A percentile compares a stretch with the other conserved stretches of the same genome.
These are phyloP conservation scores for Knufia petricola DNA, from an alignment of 2,329 filamentous ascomycete species.

Conservation along the genomic window DNA sequence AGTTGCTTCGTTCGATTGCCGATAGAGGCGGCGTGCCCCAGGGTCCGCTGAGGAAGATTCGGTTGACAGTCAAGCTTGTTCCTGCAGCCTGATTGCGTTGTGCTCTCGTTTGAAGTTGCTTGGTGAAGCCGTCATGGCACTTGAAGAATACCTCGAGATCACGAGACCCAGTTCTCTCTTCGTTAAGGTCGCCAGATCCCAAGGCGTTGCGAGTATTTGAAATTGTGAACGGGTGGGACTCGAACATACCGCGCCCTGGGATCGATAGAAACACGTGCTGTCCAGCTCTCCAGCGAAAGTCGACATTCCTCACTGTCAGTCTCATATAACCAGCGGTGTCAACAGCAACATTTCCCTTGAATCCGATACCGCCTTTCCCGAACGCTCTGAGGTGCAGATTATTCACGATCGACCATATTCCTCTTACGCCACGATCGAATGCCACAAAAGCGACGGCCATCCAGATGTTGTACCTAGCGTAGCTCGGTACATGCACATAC, in stretches of 20 bases:
- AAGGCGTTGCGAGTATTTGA: slow-evolving; percentile 48
- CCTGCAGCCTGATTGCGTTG: not conserved
- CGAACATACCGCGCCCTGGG: slow-evolving; percentile 48
- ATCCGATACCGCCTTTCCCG: slow-evolving; percentile 21
- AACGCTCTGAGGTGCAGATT: slow-evolving; percentile 13
- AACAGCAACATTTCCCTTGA: slow-evolving; percentile 3
- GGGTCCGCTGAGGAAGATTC: slow-evolving; percentile 16
- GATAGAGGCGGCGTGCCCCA: slow-evolving; percentile 29
- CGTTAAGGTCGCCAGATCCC: slow-evolving; percentile 45
- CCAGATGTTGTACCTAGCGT: slow-evolving; percentile 20
- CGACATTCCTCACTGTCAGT: slow-evolving; percentile 46
- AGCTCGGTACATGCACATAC: slow-evolving; percentile 16
- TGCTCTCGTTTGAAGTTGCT: slow-evolving; percentile 13
- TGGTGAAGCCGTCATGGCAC: slow-evolving; percentile 18
- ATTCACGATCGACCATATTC: slow-evolving; percentile 11
- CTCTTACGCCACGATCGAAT: slow-evolving; percentile 15
- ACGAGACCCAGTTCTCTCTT: slow-evolving; percentile 15
- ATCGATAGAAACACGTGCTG: slow-evolving; percentile 54
- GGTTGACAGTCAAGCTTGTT: slow-evolving; percentile 3
- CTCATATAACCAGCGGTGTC: slow-evolving; percentile 32
- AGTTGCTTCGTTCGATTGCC: slow-evolving; percentile 16
- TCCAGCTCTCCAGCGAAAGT: slow-evolving; percentile 50
- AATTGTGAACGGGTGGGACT: slow-evolving; percentile 58
- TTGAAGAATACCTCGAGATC: slow-evolving; percentile 16
- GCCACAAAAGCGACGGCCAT: slow-evolving; percentile 16